These are phyloP conservation scores for Jackrogersella minutella DNA, from an alignment of 495 filamentous ascomycete genomes.

Conservation along the genomic window DNA sequence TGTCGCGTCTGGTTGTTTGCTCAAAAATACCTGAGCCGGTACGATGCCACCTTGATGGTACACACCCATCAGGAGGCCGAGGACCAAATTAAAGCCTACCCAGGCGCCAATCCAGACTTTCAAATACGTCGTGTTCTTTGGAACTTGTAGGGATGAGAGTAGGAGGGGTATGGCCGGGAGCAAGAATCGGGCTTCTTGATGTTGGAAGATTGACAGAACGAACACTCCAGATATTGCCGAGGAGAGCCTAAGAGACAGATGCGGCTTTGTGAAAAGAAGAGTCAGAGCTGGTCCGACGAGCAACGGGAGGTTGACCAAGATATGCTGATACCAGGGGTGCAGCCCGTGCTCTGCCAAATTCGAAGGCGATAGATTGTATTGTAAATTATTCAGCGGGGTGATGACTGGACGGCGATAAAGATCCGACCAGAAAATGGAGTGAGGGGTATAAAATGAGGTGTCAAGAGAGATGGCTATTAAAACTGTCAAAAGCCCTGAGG, in stretches of 20 bases:
- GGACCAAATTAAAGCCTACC: constrained; percentile 80
- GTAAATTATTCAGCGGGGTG: constrained; percentile 89
- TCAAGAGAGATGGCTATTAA: constrained; percentile 79
- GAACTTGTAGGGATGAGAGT: constrained; percentile 80
- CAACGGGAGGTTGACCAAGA: constrained; percentile 83
- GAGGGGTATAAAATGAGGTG: constrained; percentile 77
- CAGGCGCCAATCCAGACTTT: constrained; percentile 71
- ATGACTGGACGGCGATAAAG: constrained; percentile 70
- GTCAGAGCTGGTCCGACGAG: constrained; percentile 87
- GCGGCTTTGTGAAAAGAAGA: constrained; percentile 68
- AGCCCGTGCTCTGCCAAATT: constrained; percentile 92
- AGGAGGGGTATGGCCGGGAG: constrained; percentile 89
- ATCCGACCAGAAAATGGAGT: constrained; percentile 64
- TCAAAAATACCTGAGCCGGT: constrained; percentile 74
- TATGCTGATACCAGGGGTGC: constrained; percentile 90
- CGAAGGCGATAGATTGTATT: constrained; percentile 77
- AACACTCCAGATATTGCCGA: constrained; percentile 84
- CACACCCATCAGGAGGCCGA: constrained; percentile 86
- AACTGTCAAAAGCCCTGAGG: constrained; percentile 68
- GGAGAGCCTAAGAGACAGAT: constrained; percentile 66
- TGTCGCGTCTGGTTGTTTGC: constrained; percentile 65
- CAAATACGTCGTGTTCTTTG: constrained; percentile 58
- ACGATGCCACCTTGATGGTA: constrained; percentile 96
- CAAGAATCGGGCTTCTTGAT: constrained; percentile 95
- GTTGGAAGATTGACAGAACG: constrained; percentile 83